Evolutionary conservation across 192 early-diverging fungal genomes (phyloP).

Genomic region (Radiomyces spectabilis): DNA sequence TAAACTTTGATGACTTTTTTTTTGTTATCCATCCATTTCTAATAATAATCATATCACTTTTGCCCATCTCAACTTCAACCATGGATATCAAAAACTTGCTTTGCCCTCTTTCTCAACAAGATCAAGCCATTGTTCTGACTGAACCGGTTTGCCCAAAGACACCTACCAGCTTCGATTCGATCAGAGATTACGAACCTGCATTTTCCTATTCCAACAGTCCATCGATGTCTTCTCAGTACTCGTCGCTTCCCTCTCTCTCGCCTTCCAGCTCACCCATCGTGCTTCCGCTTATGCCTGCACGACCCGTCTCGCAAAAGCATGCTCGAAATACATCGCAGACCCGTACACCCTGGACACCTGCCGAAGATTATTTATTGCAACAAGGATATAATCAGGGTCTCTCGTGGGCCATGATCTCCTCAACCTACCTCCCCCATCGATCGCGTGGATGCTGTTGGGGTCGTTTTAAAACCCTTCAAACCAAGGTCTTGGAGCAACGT

Average conservation of each 20-base stretch:
- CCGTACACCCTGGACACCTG: conserved; percentile 17
- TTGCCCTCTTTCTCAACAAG: conserved; percentile 1
- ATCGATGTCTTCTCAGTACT: background rate
- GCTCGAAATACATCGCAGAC: conserved; percentile 15
- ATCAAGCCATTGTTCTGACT: background rate
- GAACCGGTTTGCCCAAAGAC: background rate
- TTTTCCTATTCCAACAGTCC: background rate
- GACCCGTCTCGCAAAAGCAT: too few species aligned
- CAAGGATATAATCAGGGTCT: conserved; percentile 21
- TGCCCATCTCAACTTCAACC: background rate
- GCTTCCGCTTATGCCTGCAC: background rate
- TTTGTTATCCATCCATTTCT: too few species aligned
- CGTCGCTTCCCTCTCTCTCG: background rate
- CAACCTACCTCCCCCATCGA: conserved; percentile 19
- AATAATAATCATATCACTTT: too few species aligned
- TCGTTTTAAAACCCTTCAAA: conserved; percentile 20
- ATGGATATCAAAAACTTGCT: conserved; percentile 8
- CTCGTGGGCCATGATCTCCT: conserved; percentile 23
- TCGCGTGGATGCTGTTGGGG: conserved; percentile 28
- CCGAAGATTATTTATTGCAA: conserved; percentile 14
- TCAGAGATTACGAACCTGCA: background rate
- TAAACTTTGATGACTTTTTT: too few species aligned
- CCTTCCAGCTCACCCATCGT: background rate
- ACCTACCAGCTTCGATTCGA: background rate
- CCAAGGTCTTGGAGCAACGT: conserved; percentile 1